phyloP scores from a whole-genome alignment of 371 early-diverging fungal species.

The Mucor lusitanicus region DNA sequence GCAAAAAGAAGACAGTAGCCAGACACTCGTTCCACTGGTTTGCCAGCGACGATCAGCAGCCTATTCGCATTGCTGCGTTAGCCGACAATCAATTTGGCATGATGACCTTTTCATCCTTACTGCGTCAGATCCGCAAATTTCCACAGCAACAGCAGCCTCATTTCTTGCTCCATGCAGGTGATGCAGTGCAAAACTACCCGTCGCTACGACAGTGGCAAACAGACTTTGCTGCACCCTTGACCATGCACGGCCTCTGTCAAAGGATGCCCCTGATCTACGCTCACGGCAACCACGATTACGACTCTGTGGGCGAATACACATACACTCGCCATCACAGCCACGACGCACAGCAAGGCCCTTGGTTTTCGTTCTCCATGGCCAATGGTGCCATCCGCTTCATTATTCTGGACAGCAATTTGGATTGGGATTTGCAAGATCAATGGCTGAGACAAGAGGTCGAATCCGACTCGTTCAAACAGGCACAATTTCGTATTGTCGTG shows the following conservation, averaged over 20 bases:
- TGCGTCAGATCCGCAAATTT: slow-evolving; percentile 42
- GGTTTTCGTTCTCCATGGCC: slow-evolving; percentile 66
- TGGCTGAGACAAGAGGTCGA: slow-evolving; percentile 65
- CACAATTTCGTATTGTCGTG: slow-evolving; percentile 68
- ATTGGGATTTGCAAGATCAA: slow-evolving; percentile 58
- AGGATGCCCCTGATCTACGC: slow-evolving; percentile 69
- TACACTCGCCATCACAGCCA: slow-evolving; percentile 39
- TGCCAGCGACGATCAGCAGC: slow-evolving; percentile 24
- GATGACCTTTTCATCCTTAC: slow-evolving; percentile 49
- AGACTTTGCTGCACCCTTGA: slow-evolving; percentile 70
- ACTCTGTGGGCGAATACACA: slow-evolving; percentile 44
- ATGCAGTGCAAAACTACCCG: slow-evolving; percentile 64
- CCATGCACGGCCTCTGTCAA: slow-evolving; percentile 56
- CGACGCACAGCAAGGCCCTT: slow-evolving; percentile 32
- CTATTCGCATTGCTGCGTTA: slow-evolving; percentile 59
- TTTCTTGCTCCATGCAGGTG: slow-evolving; percentile 67
- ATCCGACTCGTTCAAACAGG: slow-evolving; percentile 52
- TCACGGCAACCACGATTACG: slow-evolving; percentile 80
- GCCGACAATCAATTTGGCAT: slow-evolving; percentile 67
- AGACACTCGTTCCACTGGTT: slow-evolving; percentile 36
- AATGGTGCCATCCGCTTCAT: slow-evolving; percentile 65
- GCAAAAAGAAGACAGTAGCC: slow-evolving; percentile 27
- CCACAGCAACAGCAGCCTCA: slow-evolving; percentile 32
- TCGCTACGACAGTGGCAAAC: slow-evolving; percentile 73
- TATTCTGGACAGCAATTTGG: slow-evolving; percentile 72